Base-by-base conservation (phyloP, 106 monocot genomes). In the Dactylorhiza incarnata region DNA sequence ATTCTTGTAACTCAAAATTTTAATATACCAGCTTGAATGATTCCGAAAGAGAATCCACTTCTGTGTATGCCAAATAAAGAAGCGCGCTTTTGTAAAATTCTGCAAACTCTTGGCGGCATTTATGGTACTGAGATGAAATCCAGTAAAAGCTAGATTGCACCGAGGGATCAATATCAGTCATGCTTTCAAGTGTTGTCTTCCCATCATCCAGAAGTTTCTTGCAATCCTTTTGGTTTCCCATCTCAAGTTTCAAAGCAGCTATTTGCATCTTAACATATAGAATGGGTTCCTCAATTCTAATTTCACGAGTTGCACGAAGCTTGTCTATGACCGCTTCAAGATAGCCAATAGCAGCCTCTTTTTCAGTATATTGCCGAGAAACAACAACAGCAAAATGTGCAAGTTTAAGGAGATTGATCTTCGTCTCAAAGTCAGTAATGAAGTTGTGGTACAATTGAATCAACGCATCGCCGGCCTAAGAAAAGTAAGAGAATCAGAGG, bases 331-430 rank as follows among this genome's bases (percentile, higher is more conserved):
- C 80, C 55, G 89, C 91, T 73, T 99, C 89, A 72, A 99, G 89
- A 80, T 94, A 99, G 80, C 74, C 74, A 70, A 99, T 91, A 26
- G 91, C 97, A 77, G 82, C 83, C n/a, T 94, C 91, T 78, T 91
- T 94, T 76, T 89, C 91, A n/a, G 93, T 59, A 78, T 99, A 99
- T 48, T 94, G 91, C 13, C 91, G 89, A 61, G 97, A 99, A 45
- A 91, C 94, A 61, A 86, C 82, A 23, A 86, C 91, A 61, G 89
- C 82, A 82, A 99, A 94, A 56, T 99, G 97, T 13, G 97, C 87
- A 79, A 99, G 94, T 74, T 99, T 99, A 68, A 99, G 81, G 45
- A 89, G 97, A 88, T 99, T 99, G 79, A 99, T 99, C 85, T 99
- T 94, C 37, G 88, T 94, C 86, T 99, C 97, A 68, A 99, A 99